A percentile compares a stretch with the other conserved stretches of the same genome.
phyloP scores from a whole-genome alignment of 345 rosid genomes.

The Nephelium lappaceum region DNA sequence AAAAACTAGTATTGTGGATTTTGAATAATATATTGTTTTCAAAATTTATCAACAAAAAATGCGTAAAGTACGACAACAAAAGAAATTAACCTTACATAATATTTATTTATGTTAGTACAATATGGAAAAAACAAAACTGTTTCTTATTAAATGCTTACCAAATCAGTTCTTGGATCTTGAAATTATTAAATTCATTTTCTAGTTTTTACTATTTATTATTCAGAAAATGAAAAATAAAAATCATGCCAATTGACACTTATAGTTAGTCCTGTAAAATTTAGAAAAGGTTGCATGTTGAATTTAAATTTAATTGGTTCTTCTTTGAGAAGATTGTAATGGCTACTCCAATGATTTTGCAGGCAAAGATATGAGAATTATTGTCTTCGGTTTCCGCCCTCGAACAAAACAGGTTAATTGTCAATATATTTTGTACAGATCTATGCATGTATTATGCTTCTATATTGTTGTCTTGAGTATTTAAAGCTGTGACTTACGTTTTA shows the following conservation, averaged over 20 bases:
- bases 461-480: neutral
- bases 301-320: slow-evolving; percentile 7
- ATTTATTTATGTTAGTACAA: neutral
- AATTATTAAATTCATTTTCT: neutral
- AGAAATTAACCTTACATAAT: too few species aligned
- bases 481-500: neutral
- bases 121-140: too few species aligned
- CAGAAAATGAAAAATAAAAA: neutral
- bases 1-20: neutral
- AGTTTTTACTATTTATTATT: neutral
- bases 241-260: neutral
- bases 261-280: neutral
- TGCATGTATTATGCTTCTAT: slow-evolving; percentile 4
- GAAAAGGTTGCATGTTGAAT: slow-evolving; percentile 1
- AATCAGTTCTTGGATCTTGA: neutral
- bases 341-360: slow-evolving; percentile 51
- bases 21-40: neutral
- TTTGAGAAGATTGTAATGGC: neutral
- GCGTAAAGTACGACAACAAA: neutral
- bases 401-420: slow-evolving; percentile 71
- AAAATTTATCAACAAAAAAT: neutral
- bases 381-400: slow-evolving; percentile 87
- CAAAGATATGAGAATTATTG: slow-evolving; percentile 95
- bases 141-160: neutral
- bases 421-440: neutral